Conservation (phyloP, 192 early-diverging fungal species). For the Backusella luteola region DNA sequence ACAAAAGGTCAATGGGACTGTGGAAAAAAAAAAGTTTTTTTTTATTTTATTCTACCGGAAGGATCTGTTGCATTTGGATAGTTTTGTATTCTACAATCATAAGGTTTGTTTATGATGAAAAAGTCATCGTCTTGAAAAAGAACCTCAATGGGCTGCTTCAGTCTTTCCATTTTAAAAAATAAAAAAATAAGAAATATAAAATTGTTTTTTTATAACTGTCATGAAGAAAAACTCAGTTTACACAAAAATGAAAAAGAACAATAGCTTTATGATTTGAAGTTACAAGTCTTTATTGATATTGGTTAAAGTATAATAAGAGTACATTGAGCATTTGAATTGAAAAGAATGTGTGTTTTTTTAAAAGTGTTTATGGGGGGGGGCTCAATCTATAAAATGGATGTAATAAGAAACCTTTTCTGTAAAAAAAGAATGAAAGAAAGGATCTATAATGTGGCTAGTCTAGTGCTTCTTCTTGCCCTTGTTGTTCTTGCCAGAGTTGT, state of each 20-base stretch:
- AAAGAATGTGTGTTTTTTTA: not conserved
- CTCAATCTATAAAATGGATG: not conserved
- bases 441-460: not conserved
- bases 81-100: conserved; percentile 30
- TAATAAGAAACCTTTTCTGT: not conserved
- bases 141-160: not conserved
- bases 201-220: not conserved
- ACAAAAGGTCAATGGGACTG: too few relatives aligned
- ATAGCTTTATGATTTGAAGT: not conserved
- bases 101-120: conserved; percentile 41
- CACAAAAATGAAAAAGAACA: not conserved
- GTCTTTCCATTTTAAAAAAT: conserved; percentile 8
- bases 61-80: not conserved
- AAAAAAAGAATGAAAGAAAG: not conserved
- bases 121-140: conserved; percentile 32
- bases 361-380: not conserved
- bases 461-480: not conserved
- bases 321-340: not conserved
- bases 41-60: not conserved
- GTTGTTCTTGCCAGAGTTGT: not conserved
- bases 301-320: not conserved
- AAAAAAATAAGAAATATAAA: not conserved
- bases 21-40: too few relatives aligned
- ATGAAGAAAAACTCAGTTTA: not conserved
- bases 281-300: not conserved